These are phyloP conservation scores for Ophiostoma sp. DNA, from an alignment of 2,329 filamentous ascomycete genomes.

Conservation along the genomic window DNA sequence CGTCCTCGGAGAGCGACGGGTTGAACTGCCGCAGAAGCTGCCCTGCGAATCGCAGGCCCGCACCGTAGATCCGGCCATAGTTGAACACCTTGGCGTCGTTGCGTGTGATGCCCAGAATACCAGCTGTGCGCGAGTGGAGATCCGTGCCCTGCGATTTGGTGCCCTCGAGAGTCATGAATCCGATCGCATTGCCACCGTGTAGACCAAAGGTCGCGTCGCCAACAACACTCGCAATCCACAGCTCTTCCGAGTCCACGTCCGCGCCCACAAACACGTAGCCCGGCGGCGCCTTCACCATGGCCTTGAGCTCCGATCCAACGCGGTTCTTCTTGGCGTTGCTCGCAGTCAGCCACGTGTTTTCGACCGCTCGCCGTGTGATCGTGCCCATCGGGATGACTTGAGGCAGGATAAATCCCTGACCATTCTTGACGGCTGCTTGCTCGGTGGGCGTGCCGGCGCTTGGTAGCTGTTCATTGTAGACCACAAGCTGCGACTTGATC, in stretches of 20 bases:
- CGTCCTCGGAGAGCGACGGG: constrained; percentile 68
- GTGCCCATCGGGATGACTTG: constrained; percentile 98
- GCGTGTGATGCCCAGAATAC: constrained; percentile 85
- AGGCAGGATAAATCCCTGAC: constrained; percentile 78
- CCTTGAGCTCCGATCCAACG: constrained; percentile 93
- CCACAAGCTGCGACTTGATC: constrained; percentile 92
- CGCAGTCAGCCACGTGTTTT: constrained; percentile 97
- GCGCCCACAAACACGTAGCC: constrained; percentile 94
- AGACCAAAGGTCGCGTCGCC: constrained; percentile 92
- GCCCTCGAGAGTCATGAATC: constrained; percentile 98
- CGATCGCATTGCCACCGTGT: constrained; percentile 93
- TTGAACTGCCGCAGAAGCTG: constrained; percentile 93
- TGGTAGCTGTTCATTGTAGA: constrained; percentile 51
- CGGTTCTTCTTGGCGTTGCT: constrained; percentile 95
- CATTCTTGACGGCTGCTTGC: constrained; percentile 26
- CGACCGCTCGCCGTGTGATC: constrained; percentile 86
- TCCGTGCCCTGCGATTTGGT: constrained; percentile 92
- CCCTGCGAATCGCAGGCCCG: constrained; percentile 86
- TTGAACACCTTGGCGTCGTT: constrained; percentile 98
- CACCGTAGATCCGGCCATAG: constrained; percentile 98
- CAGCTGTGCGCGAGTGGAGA: constrained; percentile 86
- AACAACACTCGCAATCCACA: constrained; percentile 95
- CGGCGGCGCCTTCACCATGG: constrained; percentile 87
- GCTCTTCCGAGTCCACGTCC: constrained; percentile 93
- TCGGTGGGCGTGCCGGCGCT: not conserved